Conservation (phyloP, 345 rosid species). For the Cochlearia excelsa region DNA sequence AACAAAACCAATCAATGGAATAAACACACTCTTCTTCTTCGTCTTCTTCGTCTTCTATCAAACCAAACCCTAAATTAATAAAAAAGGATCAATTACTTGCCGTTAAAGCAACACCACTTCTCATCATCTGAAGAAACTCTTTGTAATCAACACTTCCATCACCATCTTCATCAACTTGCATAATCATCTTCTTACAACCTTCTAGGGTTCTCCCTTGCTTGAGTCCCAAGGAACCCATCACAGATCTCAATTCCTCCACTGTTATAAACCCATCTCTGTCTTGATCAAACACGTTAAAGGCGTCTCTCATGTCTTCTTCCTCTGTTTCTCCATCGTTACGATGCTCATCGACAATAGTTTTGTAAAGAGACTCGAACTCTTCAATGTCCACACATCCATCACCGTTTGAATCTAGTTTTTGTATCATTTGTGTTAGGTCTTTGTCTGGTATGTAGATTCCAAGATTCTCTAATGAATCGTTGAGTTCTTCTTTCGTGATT, state of each 20-base stretch:
- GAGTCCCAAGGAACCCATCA: slow-evolving; percentile 37
- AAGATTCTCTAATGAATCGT: slow-evolving; percentile 36
- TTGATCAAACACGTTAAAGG: slow-evolving; percentile 40
- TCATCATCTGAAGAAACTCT: slow-evolving; percentile 43
- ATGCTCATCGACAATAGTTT: slow-evolving; percentile 32
- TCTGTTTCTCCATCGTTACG: slow-evolving; percentile 35
- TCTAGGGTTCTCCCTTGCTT: slow-evolving; percentile 37
- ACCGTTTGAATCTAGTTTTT: slow-evolving; percentile 33
- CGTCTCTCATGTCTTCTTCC: slow-evolving; percentile 42
- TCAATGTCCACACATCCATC: slow-evolving; percentile 40
- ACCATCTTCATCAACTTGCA: slow-evolving; percentile 39
- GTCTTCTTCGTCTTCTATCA: background rate
- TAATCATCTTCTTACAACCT: slow-evolving; percentile 39
- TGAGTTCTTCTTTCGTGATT: slow-evolving; percentile 38
- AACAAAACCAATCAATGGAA: slow-evolving; percentile 29
- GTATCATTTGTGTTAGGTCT: slow-evolving; percentile 36
- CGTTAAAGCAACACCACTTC: slow-evolving; percentile 30
- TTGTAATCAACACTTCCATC: slow-evolving; percentile 39
- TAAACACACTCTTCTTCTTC: slow-evolving; percentile 15
- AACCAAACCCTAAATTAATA: slow-evolving; percentile 15
- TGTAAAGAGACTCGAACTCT: slow-evolving; percentile 35
- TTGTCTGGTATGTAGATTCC: slow-evolving; percentile 39
- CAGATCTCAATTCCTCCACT: slow-evolving; percentile 36
- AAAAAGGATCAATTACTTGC: slow-evolving; percentile 22
- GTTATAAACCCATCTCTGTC: slow-evolving; percentile 40